Conservation (phyloP, 352 stramenopile species). For the Phytophthora sansomeana region DNA sequence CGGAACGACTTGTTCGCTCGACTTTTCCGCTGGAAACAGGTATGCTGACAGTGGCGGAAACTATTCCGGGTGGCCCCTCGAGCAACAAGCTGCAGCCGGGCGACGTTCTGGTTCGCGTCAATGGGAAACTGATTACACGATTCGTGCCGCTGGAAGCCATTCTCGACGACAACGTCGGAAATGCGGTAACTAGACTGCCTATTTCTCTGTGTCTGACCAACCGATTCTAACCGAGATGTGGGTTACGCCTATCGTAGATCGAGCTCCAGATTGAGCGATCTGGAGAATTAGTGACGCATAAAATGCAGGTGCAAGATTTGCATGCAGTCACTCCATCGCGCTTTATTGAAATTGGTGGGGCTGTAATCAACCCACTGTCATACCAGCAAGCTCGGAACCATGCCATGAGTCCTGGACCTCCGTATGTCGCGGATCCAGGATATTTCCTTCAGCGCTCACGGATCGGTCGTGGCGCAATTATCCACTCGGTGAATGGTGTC, state of each 20-base stretch:
- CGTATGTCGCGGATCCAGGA: conserved; percentile 88
- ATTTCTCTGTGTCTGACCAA: background rate
- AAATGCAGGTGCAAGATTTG: conserved; percentile 84
- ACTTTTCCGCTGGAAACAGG: conserved; percentile 88
- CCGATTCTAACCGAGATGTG: too few relatives aligned
- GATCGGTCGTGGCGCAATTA: conserved; percentile 84
- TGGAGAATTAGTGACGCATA: conserved; percentile 65
- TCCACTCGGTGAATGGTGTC: conserved; percentile 88
- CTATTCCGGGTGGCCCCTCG: conserved; percentile 79
- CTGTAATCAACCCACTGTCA: conserved; percentile 90
- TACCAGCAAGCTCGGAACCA: conserved; percentile 93
- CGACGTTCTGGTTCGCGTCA: conserved; percentile 90
- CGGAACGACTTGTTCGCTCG: conserved; percentile 79
- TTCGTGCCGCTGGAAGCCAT: conserved; percentile 90
- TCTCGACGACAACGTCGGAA: conserved; percentile 80
- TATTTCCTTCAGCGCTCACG: conserved; percentile 92
- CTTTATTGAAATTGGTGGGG: conserved; percentile 89
- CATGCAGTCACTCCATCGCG: conserved; percentile 85
- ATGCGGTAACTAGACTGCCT: conserved; percentile 46
- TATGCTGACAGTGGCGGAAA: conserved; percentile 92
- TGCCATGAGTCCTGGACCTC: conserved; percentile 64
- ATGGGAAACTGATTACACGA: conserved; percentile 80
- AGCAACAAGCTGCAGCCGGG: conserved; percentile 87
- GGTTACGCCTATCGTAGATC: conserved; percentile 40
- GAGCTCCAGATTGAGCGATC: conserved; percentile 87